Base-by-base conservation (phyloP, 371 early-diverging fungal genomes). In the Syncephalis plumigaleata region DNA sequence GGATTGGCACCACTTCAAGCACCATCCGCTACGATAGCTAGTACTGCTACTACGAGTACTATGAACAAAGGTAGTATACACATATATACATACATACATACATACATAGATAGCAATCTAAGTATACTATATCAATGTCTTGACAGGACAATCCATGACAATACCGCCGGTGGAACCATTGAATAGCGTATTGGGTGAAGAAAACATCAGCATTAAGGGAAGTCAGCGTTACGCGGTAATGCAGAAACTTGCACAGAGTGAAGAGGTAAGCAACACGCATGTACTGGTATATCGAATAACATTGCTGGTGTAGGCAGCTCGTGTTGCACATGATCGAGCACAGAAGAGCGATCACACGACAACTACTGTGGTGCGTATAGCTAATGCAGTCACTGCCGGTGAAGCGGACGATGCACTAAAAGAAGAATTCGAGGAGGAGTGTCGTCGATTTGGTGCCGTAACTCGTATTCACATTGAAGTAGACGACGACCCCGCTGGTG, bases 361-460 rank as follows among this genome's bases (percentile, higher is more conserved):
- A 20, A 65, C 77, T 15, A 55, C 63, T 3, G 66, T 82, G 22
- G 61, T 82, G 3, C 55, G 67, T 46, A 53, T 82, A 17, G 60
- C 62, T 18, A 79, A 80, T 54, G 70, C 64, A 1, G 75, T 74
- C 16, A 58, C 64, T 1, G 52, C 59, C n/a, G 50, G 60, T 7
- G 81, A 83, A 22, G 67, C 81, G 21, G 83, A 82, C 58, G 77
- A 78, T 40, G 65, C 73, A 16, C 62, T 83, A 36, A 63, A 73
- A 18, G 71, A 64, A 8, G 84, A 83, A 48, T 74, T 83, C 48
- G 61, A 61, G 16, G 75, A 75, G 49, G 84, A 83, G 53, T 82
- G 79, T 49, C 57, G 58, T 50, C 79, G 79, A 56, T 77, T 68
- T 54, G 84, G 84, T 1, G 53, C 51, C 39, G 68, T 83, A 3